phyloP scores from a whole-genome alignment of 345 rosid species.

The Eucalyptus decipiens region DNA sequence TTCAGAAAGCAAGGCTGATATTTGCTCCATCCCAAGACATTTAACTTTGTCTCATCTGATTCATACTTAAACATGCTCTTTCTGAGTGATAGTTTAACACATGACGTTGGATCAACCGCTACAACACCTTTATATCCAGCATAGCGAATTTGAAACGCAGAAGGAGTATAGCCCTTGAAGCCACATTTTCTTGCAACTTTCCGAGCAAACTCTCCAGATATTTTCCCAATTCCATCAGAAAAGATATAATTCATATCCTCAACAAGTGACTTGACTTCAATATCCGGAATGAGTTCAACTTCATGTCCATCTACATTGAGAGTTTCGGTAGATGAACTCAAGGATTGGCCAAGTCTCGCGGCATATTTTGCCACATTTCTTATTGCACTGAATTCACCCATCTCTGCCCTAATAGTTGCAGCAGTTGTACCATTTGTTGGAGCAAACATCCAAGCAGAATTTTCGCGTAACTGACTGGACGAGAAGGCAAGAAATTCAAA shows the following conservation, averaged over 20 bases:
- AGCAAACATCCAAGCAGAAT: slow-evolving; percentile 74
- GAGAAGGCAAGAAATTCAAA: slow-evolving; percentile 76
- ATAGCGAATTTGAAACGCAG: slow-evolving; percentile 59
- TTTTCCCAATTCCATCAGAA: slow-evolving; percentile 66
- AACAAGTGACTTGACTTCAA: background rate
- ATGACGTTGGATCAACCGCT: slow-evolving; percentile 44
- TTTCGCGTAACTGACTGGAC: slow-evolving; percentile 56
- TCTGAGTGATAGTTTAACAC: slow-evolving; percentile 37
- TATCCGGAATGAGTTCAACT: slow-evolving; percentile 22
- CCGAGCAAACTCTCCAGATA: slow-evolving; percentile 37
- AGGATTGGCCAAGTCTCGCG: slow-evolving; percentile 62
- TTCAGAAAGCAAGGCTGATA: slow-evolving; percentile 58
- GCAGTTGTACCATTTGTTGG: slow-evolving; percentile 30
- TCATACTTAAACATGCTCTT: slow-evolving; percentile 41
- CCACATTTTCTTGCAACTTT: slow-evolving; percentile 41
- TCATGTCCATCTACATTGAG: slow-evolving; percentile 26
- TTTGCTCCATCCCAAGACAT: slow-evolving; percentile 50
- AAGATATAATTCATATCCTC: slow-evolving; percentile 13
- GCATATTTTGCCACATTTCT: slow-evolving; percentile 61
- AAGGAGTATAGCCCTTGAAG: slow-evolving; percentile 19
- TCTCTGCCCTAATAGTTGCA: slow-evolving; percentile 28
- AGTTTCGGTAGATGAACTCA: slow-evolving; percentile 54
- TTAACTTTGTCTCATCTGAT: slow-evolving; percentile 29
- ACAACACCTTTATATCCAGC: slow-evolving; percentile 64
- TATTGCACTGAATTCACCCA: slow-evolving; percentile 42